Percentiles rank a stretch among this genome's conserved stretches.
Conservation (phyloP, 2,329 filamentous ascomycete species). For the Thelonectria olida region DNA sequence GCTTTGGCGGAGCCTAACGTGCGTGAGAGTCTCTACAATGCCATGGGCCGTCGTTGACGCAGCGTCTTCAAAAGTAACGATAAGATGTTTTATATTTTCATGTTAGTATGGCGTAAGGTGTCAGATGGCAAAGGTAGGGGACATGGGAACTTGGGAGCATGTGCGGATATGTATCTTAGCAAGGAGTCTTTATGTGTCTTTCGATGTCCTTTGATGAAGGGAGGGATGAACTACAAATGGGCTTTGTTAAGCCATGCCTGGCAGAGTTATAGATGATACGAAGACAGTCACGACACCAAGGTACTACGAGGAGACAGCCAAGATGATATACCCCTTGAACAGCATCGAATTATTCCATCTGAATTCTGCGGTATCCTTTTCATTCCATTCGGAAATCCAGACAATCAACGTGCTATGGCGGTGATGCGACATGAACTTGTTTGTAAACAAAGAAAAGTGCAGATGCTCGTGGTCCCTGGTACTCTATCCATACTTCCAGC, state of each 20-base stretch:
- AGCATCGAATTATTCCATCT: conserved; percentile 6
- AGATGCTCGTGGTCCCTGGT: conserved; percentile 24
- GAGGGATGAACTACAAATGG: no score
- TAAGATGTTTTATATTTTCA: no score
- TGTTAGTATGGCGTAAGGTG: neutral
- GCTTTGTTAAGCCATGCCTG: no score
- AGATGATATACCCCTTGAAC: conserved; percentile 1
- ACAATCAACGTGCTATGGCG: conserved; percentile 13
- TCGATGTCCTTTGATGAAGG: no score
- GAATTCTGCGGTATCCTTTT: conserved; percentile 14
- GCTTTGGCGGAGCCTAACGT: conserved; percentile 34
- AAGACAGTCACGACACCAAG: neutral
- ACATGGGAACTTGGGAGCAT: no score
- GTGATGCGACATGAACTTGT: conserved; percentile 5
- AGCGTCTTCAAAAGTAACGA: no score
- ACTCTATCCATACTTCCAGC: conserved; percentile 25
- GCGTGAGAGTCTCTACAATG: conserved; percentile 35
- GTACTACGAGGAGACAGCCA: neutral
- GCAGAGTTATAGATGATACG: no score
- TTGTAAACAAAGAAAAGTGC: conserved; percentile 21
- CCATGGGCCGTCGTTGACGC: conserved; percentile 29
- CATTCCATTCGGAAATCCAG: conserved; percentile 5
- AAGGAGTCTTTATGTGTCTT: neutral
- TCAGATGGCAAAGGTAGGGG: no score
- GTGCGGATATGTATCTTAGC: no score